Base-by-base conservation (phyloP, 257 asterid species). In the Oldenlandia corymbosa region DNA sequence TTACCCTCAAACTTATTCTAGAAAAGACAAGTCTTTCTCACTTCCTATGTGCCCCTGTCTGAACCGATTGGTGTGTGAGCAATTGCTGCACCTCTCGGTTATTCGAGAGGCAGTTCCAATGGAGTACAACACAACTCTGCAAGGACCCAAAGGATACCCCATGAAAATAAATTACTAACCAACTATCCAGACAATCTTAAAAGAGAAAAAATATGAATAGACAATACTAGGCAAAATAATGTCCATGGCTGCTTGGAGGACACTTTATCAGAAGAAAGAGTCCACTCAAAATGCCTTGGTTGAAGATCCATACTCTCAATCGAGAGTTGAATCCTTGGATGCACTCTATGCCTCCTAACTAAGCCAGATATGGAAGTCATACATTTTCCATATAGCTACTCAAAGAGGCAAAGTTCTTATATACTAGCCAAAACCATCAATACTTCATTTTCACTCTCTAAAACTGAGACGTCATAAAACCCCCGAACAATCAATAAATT, bases 201-300 rank as follows among this genome's bases (percentile, higher is more conserved):
- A 23, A 10, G 4, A 3, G 2, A 30, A 48, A 9, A 16, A 7
- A 16, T 11, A 45, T 16, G 14, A 45, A 50, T 20, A 39, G 3
- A 12, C 36, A 43, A 13, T 6, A 23, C 48, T 1, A 5, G 5
- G n/a, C n/a, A 45, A 58, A 13, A 42, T 21, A 60, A 52, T 73
- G 78, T 67, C 57, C 31, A 68, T 67, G 73, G 73, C 70, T 62
- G 52, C 60, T 73, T 62, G 73, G 57, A 49, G 70, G 62, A 62
- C 73, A 67, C 41, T 10, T 20, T 65, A 67, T 47, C 14, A 62
- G 17, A 53, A 27, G 56, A 36, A 31, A 48, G 21, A 20, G 62
- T 49, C 78, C 73, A 27, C 62, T 56, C 78, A 62, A 73, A 73
- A 62, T 34, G 78, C 70, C 77, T 67, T 26, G 30, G 64, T 17